Conservation (phyloP, 208 protist species). For the Leptomonas pyrrhocoris region DNA sequence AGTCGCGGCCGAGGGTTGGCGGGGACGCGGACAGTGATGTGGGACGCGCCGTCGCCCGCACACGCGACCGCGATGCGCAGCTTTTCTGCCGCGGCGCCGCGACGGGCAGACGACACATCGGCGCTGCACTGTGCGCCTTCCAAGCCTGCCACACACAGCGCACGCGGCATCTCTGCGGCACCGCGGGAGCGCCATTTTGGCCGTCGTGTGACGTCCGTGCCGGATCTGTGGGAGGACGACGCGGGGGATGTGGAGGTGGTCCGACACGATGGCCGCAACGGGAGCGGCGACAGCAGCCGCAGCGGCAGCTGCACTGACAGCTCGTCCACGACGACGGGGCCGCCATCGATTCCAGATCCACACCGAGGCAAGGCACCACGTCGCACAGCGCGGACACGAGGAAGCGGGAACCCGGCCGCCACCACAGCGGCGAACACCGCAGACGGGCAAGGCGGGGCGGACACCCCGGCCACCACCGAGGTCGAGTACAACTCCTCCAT, state of each 20-base stretch:
- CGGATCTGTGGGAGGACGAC: conserved; percentile 14
- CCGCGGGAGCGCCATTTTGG: not conserved
- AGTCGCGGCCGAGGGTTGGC: conserved; percentile 13
- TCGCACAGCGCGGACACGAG: not conserved
- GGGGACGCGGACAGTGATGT: not conserved
- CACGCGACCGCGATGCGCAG: not conserved
- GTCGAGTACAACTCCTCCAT: conserved; percentile 7
- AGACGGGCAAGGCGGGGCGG: not conserved
- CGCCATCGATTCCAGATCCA: not conserved
- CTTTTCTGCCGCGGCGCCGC: not conserved
- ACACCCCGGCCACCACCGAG: conserved; percentile 5
- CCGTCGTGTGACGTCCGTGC: not conserved
- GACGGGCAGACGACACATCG: not conserved
- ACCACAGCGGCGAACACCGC: not conserved
- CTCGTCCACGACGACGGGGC: not conserved
- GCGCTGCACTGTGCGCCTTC: not conserved
- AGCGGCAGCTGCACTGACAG: not conserved
- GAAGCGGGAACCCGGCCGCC: not conserved
- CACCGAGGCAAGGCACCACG: not conserved
- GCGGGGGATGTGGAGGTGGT: not conserved
- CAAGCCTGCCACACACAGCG: not conserved
- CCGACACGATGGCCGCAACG: not conserved
- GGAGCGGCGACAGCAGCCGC: not conserved
- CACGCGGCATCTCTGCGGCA: not conserved
- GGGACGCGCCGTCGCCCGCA: too few relatives aligned